phyloP scores from a whole-genome alignment of 768 basidiomycete genomes.

The Botryobasidium botryosum region DNA sequence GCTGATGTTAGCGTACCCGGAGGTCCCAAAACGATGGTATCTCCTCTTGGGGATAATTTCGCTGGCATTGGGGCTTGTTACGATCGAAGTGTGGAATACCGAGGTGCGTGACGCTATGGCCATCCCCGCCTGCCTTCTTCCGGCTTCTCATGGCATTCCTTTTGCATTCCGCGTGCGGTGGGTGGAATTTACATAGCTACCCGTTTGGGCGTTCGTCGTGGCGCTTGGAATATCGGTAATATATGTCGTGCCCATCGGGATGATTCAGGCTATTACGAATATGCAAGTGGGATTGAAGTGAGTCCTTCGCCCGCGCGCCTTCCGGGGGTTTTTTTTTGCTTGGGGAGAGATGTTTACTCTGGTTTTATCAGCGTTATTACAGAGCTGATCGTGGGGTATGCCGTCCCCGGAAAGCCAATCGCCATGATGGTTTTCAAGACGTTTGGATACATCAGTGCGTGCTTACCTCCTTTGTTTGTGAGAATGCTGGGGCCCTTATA shows the following conservation, averaged over 20 bases:
- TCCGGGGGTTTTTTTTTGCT: neutral
- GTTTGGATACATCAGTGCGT: conserved; percentile 12
- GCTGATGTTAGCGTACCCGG: conserved; percentile 17
- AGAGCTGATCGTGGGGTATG: conserved; percentile 17
- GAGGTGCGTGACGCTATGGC: conserved; percentile 3
- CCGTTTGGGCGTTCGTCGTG: conserved; percentile 17
- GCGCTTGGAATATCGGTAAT: conserved; percentile 13
- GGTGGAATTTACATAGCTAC: conserved; percentile 9
- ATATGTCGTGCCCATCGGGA: conserved; percentile 16
- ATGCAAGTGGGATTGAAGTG: conserved; percentile 15
- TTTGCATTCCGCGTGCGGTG: too few species aligned
- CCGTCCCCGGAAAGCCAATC: conserved; percentile 16
- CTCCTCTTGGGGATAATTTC: conserved; percentile 12
- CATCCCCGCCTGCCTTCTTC: too few species aligned
- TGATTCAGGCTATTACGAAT: conserved; percentile 20
- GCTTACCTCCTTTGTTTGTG: neutral
- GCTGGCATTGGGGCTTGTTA: conserved; percentile 14
- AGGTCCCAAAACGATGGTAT: conserved; percentile 20
- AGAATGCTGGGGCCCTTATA: too few species aligned
- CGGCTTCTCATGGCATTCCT: too few species aligned
- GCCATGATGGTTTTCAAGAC: conserved; percentile 20
- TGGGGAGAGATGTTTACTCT: conserved; percentile 6
- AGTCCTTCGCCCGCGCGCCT: too few species aligned
- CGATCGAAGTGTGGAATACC: conserved; percentile 17
- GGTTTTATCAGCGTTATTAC: conserved; percentile 15